phyloP scores from a whole-genome alignment of 208 protist species.

The Crithidia sp. region DNA sequence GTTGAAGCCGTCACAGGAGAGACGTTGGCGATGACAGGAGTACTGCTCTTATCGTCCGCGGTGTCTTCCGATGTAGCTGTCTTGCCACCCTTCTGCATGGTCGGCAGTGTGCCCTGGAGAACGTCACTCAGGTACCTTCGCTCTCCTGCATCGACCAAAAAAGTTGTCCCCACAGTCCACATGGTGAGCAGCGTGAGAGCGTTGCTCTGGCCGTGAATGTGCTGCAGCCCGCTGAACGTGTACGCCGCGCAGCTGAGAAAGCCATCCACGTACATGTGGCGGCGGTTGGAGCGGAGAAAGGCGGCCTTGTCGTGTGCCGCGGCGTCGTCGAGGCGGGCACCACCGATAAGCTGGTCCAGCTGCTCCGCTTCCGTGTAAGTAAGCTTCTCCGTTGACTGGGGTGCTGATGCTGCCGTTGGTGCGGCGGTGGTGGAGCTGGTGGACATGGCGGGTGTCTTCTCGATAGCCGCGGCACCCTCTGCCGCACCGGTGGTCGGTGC shows the following conservation, averaged over 20 bases:
- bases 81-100: not conserved
- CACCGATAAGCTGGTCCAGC: slow-evolving; percentile 57
- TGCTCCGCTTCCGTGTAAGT: slow-evolving; percentile 36
- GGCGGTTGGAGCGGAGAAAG: slow-evolving; percentile 57
- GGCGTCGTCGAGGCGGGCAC: slow-evolving; percentile 41
- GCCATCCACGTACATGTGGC: slow-evolving; percentile 66
- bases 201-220: slow-evolving; percentile 78
- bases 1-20: not conserved
- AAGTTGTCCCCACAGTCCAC: slow-evolving; percentile 78
- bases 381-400: not conserved
- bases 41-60: not conserved
- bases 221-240: slow-evolving; percentile 69
- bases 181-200: slow-evolving; percentile 71
- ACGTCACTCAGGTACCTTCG: slow-evolving; percentile 55
- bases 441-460: not conserved
- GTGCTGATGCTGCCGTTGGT: slow-evolving; percentile 1
- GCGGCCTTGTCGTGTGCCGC: slow-evolving; percentile 19
- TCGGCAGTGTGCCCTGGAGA: slow-evolving; percentile 13
- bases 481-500: not conserved
- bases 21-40: not conserved
- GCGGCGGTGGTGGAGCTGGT: not conserved
- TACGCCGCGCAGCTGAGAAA: slow-evolving; percentile 57
- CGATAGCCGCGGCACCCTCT: not conserved
- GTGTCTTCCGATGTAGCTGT: not conserved
- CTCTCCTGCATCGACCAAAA: slow-evolving; percentile 64